phyloP scores from a whole-genome alignment of 768 basidiomycete species.

The Boletus rex-veris region DNA sequence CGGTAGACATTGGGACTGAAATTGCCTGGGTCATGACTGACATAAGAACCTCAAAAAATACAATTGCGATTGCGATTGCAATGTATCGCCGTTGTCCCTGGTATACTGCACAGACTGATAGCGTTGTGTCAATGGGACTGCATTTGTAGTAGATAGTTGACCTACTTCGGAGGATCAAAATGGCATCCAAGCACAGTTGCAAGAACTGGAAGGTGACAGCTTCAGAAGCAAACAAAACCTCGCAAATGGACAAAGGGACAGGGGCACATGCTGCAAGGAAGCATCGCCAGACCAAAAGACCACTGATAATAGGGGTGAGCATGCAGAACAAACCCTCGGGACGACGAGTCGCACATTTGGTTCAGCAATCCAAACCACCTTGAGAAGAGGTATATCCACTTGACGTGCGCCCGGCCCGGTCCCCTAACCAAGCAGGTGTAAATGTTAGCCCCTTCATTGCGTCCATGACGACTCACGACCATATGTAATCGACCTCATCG shows the following conservation, averaged over 20 bases:
- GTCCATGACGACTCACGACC: slow-evolving; percentile 16
- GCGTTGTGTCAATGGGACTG: neutral
- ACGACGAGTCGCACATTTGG: slow-evolving; percentile 6
- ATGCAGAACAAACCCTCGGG: neutral
- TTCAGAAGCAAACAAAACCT: neutral
- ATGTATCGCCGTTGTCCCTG: slow-evolving; percentile 1
- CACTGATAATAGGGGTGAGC: slow-evolving; percentile 6
- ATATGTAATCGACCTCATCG: slow-evolving; percentile 17
- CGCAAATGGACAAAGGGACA: slow-evolving; percentile 3
- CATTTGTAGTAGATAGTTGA: neutral
- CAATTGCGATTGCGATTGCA: neutral
- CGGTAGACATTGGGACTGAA: neutral
- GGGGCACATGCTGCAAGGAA: neutral
- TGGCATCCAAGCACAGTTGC: slow-evolving; percentile 11
- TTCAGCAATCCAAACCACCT: slow-evolving; percentile 23
- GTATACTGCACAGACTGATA: slow-evolving; percentile 16
- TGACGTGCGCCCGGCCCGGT: slow-evolving; percentile 6
- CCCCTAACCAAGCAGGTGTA: slow-evolving; percentile 2
- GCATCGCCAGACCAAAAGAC: neutral
- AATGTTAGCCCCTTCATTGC: neutral
- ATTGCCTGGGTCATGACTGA: neutral
- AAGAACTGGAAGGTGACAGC: slow-evolving; percentile 7
- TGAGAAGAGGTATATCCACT: slow-evolving; percentile 20
- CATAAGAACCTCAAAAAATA: slow-evolving; percentile 3
- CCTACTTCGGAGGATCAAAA: slow-evolving; percentile 22